Conservation (phyloP, 139 green algal species). For the Chlamydomonas asymmetrica region DNA sequence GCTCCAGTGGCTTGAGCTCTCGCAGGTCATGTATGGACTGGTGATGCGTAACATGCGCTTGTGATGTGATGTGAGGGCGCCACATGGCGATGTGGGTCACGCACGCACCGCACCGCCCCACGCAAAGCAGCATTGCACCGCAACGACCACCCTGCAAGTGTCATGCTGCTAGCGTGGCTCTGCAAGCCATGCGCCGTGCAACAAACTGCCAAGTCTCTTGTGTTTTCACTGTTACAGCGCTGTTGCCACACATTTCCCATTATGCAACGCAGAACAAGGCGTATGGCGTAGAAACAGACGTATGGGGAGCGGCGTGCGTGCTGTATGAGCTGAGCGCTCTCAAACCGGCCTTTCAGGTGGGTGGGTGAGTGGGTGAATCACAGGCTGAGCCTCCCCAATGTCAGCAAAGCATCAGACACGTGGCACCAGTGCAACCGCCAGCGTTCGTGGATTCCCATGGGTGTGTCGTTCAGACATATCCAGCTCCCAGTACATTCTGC, state of each 20-base stretch:
- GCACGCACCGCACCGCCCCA: too few species aligned
- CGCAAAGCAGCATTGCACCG: too few species aligned
- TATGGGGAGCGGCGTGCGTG: slow-evolving; percentile 47
- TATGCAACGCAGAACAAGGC: neutral
- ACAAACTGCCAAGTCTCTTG: neutral
- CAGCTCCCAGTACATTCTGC: too few species aligned
- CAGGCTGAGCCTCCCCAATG: neutral
- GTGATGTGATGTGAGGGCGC: too few species aligned
- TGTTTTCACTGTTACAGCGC: neutral
- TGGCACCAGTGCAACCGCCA: too few species aligned
- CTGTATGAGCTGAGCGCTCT: slow-evolving; percentile 44
- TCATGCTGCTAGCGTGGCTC: neutral
- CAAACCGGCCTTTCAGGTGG: slow-evolving; percentile 44
- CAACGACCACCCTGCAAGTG: too few species aligned
- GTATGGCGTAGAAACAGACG: neutral
- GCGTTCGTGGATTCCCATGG: too few species aligned
- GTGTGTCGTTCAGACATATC: too few species aligned
- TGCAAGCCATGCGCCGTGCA: neutral
- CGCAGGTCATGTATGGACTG: neutral
- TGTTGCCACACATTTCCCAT: neutral
- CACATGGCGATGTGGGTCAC: too few species aligned
- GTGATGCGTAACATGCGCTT: too few species aligned
- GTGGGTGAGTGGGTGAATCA: neutral
- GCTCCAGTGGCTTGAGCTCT: neutral
- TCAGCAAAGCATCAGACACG: neutral